Evolutionary conservation across 2,329 filamentous ascomycete genomes (phyloP), one percentile per base, ranked within the genome.

Genomic region (Corniculantispora saksenae): DNA sequence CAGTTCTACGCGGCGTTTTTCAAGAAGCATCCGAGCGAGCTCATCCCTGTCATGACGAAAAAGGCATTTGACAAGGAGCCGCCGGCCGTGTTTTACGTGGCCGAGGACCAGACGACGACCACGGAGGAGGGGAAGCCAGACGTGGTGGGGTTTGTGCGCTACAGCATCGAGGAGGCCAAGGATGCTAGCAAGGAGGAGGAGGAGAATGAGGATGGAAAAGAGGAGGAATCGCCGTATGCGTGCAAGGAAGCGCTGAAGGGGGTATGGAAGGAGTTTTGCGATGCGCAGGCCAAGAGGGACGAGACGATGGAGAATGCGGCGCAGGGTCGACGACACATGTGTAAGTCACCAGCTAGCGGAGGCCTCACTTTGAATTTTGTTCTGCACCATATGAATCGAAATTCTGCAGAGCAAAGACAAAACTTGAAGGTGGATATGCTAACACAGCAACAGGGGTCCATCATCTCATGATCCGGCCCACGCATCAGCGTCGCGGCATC

Each of bases 381-480:
- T 29, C 23, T n/a, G 10, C 56, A n/a, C 12, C 38, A 58, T n/a
- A n/a, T n/a, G 12, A n/a, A 38, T 27, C 19, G 32, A 58, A 35
- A 8, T 3, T 50, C 15, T 19, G 25, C 7, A 27, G 25, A 48
- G 8, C 3, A 29, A 21, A 25, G 25, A 21, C 35, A 63, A 13
- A 45, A 43, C n/a, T n/a, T 15, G 21, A 38, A 9, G 23, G 27
- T 21, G 54, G 63, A 62, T 43, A 67, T 19, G 21, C n/a, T n/a
- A n/a, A n/a, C n/a, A n/a, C n/a, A 40, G 4, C 17, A n/a, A 40
- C 23, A 71, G 69, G 68, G 53, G 61, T 71, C 21, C 67, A 68
- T 21, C 68, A 68, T n/a, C 64, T 70, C 21, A 72, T 71, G 70
- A 62, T 72, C 9, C 64, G 69, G 19, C 70, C 72, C 2, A 17